A percentile compares a stretch with the other conserved stretches of the same genome.
These are phyloP conservation scores for Populus hybrid DNA, from an alignment of 441 rosid species.

Conservation along the genomic window DNA sequence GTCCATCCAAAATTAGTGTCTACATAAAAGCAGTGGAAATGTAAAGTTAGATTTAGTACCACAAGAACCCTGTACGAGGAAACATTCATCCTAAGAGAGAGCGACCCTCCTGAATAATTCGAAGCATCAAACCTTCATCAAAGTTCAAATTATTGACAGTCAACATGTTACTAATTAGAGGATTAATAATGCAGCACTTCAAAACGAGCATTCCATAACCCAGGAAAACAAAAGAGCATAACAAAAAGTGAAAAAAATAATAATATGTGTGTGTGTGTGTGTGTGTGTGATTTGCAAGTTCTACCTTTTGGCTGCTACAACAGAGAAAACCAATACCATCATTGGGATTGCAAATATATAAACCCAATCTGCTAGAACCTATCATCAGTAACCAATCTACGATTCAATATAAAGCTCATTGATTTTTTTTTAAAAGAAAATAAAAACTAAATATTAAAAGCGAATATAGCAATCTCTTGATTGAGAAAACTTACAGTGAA, in stretches of 20 bases:
- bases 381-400: conserved; percentile 8
- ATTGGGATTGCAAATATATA: conserved; percentile 37
- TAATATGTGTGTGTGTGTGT: not conserved
- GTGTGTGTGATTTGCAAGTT: conserved; percentile 37
- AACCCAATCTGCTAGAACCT: conserved; percentile 79
- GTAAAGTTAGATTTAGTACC: conserved; percentile 38
- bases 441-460: not conserved
- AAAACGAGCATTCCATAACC: not conserved
- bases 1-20: conserved; percentile 9
- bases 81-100: conserved; percentile 49
- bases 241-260: too few species aligned
- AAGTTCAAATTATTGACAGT: conserved; percentile 9
- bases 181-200: not conserved
- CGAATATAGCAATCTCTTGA: not conserved
- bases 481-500: conserved; percentile 62
- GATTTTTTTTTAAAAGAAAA: not conserved
- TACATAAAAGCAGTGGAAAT: not conserved
- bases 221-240: too few species aligned
- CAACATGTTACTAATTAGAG: conserved; percentile 2
- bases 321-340: conserved; percentile 29
- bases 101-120: conserved; percentile 5
- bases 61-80: conserved; percentile 66
- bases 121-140: not conserved
- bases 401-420: not conserved
- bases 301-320: conserved; percentile 68